Conservation (phyloP, 2,329 filamentous ascomycete genomes). For the Ceratocystis harringtonii region DNA sequence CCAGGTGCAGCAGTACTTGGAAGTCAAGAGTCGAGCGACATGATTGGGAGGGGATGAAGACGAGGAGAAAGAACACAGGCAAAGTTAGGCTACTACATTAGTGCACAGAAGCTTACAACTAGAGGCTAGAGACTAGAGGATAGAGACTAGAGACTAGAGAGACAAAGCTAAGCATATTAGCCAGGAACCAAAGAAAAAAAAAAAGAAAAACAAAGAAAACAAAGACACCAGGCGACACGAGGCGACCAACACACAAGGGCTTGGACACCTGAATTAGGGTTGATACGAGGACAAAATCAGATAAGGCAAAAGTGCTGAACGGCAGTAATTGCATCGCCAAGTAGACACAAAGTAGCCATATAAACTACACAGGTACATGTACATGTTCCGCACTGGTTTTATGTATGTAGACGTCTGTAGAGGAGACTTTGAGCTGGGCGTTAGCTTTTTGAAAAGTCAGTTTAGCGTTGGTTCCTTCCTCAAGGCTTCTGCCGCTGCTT, state of each 20-base stretch:
- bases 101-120: neutral
- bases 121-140: neutral
- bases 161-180: neutral
- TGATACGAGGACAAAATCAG: no score
- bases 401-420: no score
- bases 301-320: no score
- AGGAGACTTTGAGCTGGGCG: no score
- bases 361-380: no score
- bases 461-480: no score
- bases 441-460: neutral
- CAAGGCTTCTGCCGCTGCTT: neutral
- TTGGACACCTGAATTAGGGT: neutral
- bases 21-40: constrained; percentile 23
- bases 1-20: constrained; percentile 43
- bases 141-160: neutral
- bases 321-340: no score
- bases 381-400: no score
- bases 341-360: no score
- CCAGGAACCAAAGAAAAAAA: neutral
- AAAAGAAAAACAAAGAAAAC: neutral
- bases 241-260: neutral
- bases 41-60: neutral
- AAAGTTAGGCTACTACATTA: neutral
- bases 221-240: neutral
- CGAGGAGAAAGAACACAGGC: neutral